phyloP scores from a whole-genome alignment of 208 protist genomes.

The Trypanosoma avium region DNA sequence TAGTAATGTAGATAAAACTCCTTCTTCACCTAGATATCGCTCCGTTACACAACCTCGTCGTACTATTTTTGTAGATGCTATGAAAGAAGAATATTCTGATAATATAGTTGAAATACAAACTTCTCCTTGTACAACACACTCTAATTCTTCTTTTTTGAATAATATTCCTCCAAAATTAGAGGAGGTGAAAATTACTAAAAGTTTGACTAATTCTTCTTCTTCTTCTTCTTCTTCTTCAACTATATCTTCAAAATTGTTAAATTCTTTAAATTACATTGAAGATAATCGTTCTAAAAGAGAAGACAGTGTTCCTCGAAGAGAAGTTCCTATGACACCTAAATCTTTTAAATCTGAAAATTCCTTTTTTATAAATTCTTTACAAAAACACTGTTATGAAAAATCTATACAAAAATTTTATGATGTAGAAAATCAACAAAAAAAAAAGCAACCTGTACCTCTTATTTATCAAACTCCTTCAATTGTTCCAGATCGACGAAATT shows the following conservation, averaged over 20 bases:
- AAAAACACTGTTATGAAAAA: neutral
- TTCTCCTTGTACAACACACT: constrained; percentile 17
- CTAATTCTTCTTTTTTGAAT: neutral
- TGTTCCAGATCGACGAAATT: constrained; percentile 18
- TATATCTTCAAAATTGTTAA: no score
- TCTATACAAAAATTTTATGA: neutral
- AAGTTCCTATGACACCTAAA: neutral
- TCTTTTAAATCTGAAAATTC: neutral
- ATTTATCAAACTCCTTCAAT: constrained; percentile 2
- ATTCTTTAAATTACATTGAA: no score
- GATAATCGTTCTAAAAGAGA: no score
- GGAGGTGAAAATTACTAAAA: no score
- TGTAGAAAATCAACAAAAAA: neutral
- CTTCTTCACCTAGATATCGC: neutral
- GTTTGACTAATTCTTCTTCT: no score
- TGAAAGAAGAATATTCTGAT: constrained; percentile 9
- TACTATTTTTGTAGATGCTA: constrained; percentile 9
- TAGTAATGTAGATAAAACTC: neutral
- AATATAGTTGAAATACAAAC: constrained; percentile 12
- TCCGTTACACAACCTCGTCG: constrained; percentile 11
- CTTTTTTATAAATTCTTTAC: neutral
- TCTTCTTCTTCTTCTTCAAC: no score
- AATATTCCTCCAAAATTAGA: no score
- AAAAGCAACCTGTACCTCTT: neutral
- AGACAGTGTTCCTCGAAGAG: neutral